Percentiles rank a stretch among this genome's conserved stretches.
phyloP scores from a whole-genome alignment of 2,329 filamentous ascomycete genomes.

The Colletotrichum lentis region DNA sequence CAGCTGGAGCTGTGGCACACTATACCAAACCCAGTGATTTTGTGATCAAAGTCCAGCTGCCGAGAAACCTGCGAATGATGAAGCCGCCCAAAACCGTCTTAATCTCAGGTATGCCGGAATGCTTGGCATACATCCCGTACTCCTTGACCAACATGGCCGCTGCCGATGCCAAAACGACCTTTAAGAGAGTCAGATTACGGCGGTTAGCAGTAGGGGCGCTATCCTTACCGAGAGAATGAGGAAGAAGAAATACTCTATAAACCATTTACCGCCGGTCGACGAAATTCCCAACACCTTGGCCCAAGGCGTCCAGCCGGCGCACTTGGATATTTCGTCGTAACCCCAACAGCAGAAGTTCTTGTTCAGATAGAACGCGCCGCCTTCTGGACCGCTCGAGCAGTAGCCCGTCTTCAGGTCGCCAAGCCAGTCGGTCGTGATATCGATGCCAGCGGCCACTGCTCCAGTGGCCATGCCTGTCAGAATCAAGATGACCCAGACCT shows the following conservation, averaged over 20 bases:
- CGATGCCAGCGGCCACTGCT: conserved; percentile 84
- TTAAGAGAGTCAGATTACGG: neutral
- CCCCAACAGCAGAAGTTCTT: conserved; percentile 93
- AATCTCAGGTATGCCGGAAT: conserved; percentile 97
- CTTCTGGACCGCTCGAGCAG: conserved; percentile 77
- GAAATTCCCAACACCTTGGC: conserved; percentile 73
- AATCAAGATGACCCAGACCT: conserved; percentile 91
- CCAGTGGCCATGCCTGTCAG: conserved; percentile 86
- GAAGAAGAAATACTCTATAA: conserved; percentile 89
- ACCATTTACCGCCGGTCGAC: conserved; percentile 75
- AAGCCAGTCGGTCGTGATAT: conserved; percentile 91
- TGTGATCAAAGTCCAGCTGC: conserved; percentile 85
- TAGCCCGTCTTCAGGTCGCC: conserved; percentile 91
- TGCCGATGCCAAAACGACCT: conserved; percentile 79
- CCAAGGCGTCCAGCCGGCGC: conserved; percentile 89
- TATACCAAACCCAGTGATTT: conserved; percentile 87
- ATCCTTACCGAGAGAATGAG: conserved; percentile 77
- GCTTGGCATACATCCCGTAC: conserved; percentile 87
- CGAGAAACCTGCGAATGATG: conserved; percentile 86
- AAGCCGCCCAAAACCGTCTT: conserved; percentile 96
- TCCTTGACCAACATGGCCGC: conserved; percentile 83
- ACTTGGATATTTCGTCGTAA: conserved; percentile 83
- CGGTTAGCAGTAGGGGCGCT: neutral
- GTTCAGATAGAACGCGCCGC: conserved; percentile 90
- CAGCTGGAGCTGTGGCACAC: conserved; percentile 29